Evolutionary conservation across 208 protist species (phyloP), one percentile per base, ranked within the genome.

Genomic region (Trypanosoma platydactyli): DNA sequence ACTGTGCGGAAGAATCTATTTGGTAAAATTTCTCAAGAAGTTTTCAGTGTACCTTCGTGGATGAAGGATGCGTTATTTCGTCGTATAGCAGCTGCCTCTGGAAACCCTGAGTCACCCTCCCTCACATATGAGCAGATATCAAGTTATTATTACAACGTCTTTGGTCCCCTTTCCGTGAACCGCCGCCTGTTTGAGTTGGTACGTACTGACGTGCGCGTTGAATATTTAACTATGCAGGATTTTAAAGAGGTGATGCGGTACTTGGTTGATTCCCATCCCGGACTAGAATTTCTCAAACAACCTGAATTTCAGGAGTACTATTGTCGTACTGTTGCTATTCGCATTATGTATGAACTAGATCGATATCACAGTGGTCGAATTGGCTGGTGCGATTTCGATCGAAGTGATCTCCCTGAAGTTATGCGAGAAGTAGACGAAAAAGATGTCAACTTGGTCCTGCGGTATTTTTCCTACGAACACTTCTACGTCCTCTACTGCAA

Each of bases 401-500:
- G 80, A 55, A 95, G 81, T 70, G 71, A 91, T 66, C 69, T 98
- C 41, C 81, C 89, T 3, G 92, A 95, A 54, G 77, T 79, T 40
- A 83, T 98, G 68, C 68, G 75, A 70, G 63, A 86, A 52, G 64
- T 97, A 15, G 92, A 97, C 68, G 75, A 70, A 51, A 82, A 86
- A 65, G 91, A 97, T 56, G 91, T 96, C 18, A 97, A 97, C 68
- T 67, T 83, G 25, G 89, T 92, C 24, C 71, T 91, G 1, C 78
- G 85, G 35, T 99, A 96, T 77, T 99, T 99, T 73, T 97, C 88
- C 12, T 99, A 99, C 77, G 97, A 99, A 83, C 97, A 99, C 74
- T 99, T 99, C 67, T 99, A 99, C 83, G 98, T 99, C 15, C 88
- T 99, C 16, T 99, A 99, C 82, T 99, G 97, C 85, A 97, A 97